Evolutionary conservation across 345 rosid species (phyloP).

Genomic region (Rhizophora mangle): DNA sequence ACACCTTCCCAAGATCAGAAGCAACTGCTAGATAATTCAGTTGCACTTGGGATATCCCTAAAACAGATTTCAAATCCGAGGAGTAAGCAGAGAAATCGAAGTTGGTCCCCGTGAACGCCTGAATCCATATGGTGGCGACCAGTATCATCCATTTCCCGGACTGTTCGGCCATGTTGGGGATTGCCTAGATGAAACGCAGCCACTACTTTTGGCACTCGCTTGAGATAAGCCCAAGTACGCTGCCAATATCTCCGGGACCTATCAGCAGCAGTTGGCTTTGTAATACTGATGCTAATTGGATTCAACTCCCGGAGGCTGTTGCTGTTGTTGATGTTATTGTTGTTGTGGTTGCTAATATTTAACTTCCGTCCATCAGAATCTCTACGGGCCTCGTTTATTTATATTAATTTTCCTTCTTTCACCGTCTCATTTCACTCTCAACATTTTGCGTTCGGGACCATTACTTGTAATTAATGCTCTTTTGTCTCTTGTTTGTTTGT

Average conservation of each 20-base stretch:
- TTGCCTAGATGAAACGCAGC: not conserved
- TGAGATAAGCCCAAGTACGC: no score
- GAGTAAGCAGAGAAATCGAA: conserved; percentile 96
- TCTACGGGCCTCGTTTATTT: not conserved
- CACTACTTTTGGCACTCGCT: not conserved
- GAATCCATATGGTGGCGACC: conserved; percentile 94
- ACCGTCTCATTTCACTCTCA: no score
- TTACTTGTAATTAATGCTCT: no score
- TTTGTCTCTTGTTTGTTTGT: no score
- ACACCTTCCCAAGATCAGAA: conserved; percentile 86
- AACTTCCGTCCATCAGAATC: not conserved
- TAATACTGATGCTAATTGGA: no score
- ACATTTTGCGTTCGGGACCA: no score
- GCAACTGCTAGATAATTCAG: conserved; percentile 88
- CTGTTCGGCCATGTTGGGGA: conserved; percentile 58
- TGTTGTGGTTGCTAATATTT: not conserved
- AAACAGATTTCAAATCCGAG: conserved; percentile 60
- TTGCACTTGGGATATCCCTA: conserved; percentile 87
- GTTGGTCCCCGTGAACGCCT: conserved; percentile 93
- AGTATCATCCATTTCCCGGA: conserved; percentile 94
- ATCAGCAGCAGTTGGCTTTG: no score
- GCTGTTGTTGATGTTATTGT: not conserved
- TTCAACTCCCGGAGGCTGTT: not conserved
- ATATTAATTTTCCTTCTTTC: no score
- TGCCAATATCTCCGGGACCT: no score